Base-by-base conservation (phyloP, 208 protist genomes). In the Crithidia mellificae region DNA sequence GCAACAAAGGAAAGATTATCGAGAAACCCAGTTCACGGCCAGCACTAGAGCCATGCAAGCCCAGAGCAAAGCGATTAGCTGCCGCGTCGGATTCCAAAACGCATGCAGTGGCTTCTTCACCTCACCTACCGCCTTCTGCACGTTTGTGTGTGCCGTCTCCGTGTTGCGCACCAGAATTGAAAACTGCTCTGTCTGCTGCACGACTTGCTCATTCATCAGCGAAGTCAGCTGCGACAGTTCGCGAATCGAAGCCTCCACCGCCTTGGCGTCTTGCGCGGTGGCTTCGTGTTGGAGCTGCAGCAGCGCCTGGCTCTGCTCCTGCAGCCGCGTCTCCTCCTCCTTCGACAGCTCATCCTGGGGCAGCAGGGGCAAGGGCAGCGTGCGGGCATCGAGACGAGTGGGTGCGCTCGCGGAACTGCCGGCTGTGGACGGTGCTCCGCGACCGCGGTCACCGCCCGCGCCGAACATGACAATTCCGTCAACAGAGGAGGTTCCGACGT, bases 151-250 rank as follows among this genome's bases (percentile, higher is more conserved):
- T 0, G 86, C 85, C 30, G 47, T 50, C 32, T 84, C 78, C 17
- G 88, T 92, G 68, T 96, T 94, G 27, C 81, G 78, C 20, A 93
- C 27, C 25, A 94, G 55, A 49, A 93, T 77, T 14, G 78, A 81
- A 30, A 96, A 88, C 62, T 94, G 84, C 75, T 94, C 91, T n/a
- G 74, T 84, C 68, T 96, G 91, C 72, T 89, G 74, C 59, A 92
- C 46, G 9, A 94, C 83, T 62, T 85, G 72, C 54, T 93, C 88
- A 63, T 85, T 96, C 77, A 93, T 87, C 15, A 96, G 69, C 2
- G 84, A 86, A 9, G 87, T 96, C 32, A 96, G 75, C 71, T 94
- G 87, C n/a, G 91, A 93, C 2, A 96, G 74, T 36, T 96, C 91
- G 22, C 85, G 76, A 20, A 96, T 83, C 3, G 85, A 88, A 0